Conservation (phyloP, 352 stramenopile genomes). For the Pythium oligandrum region DNA sequence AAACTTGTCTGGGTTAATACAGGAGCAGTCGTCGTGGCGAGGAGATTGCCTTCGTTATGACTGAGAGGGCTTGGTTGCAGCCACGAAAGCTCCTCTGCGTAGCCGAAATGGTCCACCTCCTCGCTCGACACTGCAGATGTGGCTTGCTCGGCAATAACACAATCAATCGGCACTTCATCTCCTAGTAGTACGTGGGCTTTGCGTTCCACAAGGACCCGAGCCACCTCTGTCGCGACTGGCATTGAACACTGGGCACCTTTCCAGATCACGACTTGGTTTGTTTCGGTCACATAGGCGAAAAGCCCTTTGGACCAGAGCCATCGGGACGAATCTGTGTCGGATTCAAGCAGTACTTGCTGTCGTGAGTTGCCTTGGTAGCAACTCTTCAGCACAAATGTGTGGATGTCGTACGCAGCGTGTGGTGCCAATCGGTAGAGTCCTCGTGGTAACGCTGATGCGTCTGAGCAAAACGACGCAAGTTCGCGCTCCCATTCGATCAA, state of each 20-base stretch:
- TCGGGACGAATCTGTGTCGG: neutral
- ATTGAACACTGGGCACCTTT: slow-evolving; percentile 27
- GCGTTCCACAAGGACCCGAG: slow-evolving; percentile 13
- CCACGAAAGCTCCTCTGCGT: slow-evolving; percentile 36
- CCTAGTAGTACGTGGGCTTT: slow-evolving; percentile 20
- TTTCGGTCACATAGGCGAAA: slow-evolving; percentile 34
- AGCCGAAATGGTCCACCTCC: slow-evolving; percentile 28
- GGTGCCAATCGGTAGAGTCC: slow-evolving; percentile 39
- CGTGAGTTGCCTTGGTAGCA: slow-evolving; percentile 23
- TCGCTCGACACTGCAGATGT: slow-evolving; percentile 4
- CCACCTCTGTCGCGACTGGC: slow-evolving; percentile 13
- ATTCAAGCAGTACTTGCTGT: slow-evolving; percentile 2
- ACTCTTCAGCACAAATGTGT: slow-evolving; percentile 42
- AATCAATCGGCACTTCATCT: neutral
- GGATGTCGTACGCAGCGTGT: slow-evolving; percentile 40
- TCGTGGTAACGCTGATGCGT: slow-evolving; percentile 1
- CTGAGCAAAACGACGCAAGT: slow-evolving; percentile 13
- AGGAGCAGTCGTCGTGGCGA: no score
- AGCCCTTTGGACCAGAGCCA: slow-evolving; percentile 34
- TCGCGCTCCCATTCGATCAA: slow-evolving; percentile 61
- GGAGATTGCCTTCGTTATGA: no score
- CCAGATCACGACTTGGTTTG: slow-evolving; percentile 34
- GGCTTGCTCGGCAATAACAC: neutral
- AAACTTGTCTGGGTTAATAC: no score
- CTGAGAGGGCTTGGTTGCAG: neutral